phyloP scores from a whole-genome alignment of 768 basidiomycete species.

The Butyriboletus loyo region DNA sequence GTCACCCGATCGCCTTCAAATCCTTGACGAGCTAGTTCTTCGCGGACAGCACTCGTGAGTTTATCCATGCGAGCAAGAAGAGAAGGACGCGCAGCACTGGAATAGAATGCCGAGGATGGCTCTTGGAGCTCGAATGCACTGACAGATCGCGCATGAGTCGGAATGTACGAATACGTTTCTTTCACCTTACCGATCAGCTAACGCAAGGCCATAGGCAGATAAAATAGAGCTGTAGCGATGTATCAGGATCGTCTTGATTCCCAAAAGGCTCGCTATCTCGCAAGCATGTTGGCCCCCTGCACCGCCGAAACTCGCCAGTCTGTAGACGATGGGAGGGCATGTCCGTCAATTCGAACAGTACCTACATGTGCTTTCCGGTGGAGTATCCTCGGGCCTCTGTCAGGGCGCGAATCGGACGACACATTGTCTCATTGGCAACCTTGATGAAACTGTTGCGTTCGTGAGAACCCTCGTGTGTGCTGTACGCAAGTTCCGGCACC shows the following conservation, averaged over 20 bases:
- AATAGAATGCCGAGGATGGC: slow-evolving; percentile 80
- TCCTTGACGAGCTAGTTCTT: slow-evolving; percentile 75
- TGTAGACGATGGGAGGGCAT: slow-evolving; percentile 25
- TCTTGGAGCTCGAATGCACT: slow-evolving; percentile 89
- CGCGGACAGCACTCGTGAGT: slow-evolving; percentile 57
- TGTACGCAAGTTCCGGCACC: slow-evolving; percentile 14
- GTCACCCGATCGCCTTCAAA: slow-evolving; percentile 71
- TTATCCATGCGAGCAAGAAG: slow-evolving; percentile 69
- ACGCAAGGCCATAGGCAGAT: slow-evolving; percentile 90
- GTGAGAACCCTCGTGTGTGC: background rate
- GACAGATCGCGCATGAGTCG: background rate
- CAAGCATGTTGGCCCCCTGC: slow-evolving; percentile 92
- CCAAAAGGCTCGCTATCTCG: slow-evolving; percentile 83
- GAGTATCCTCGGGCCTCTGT: slow-evolving; percentile 89
- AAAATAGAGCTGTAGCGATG: slow-evolving; percentile 91
- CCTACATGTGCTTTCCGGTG: slow-evolving; percentile 68
- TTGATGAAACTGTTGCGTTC: slow-evolving; percentile 73
- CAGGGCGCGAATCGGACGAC: slow-evolving; percentile 83
- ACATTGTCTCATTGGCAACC: slow-evolving; percentile 97
- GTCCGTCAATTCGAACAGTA: background rate
- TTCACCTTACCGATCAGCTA: slow-evolving; percentile 64
- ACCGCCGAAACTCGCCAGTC: slow-evolving; percentile 84
- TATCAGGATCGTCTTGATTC: slow-evolving; percentile 84
- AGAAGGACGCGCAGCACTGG: slow-evolving; percentile 47
- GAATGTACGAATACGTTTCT: background rate